Conservation (phyloP, 2,329 filamentous ascomycete species). For the Decorospora gaudefroyi region DNA sequence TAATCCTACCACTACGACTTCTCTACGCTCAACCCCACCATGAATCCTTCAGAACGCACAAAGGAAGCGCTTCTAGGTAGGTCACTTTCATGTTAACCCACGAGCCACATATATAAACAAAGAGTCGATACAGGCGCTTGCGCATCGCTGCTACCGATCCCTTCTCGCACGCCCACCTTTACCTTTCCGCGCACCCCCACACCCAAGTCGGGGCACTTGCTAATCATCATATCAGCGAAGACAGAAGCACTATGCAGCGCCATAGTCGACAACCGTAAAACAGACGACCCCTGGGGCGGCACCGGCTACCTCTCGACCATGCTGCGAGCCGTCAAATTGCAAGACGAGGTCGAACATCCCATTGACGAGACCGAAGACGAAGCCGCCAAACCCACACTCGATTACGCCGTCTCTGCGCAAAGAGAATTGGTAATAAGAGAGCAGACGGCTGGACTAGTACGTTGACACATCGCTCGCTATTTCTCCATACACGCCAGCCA, state of each 20-base stretch:
- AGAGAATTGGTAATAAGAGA: constrained; percentile 63
- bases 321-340: constrained; percentile 57
- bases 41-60: constrained; percentile 51
- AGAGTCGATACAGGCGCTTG: too few species aligned
- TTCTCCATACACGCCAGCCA: background rate
- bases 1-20: constrained; percentile 2
- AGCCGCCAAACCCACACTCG: constrained; percentile 46
- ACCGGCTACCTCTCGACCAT: constrained; percentile 58
- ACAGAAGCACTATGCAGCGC: constrained; percentile 49
- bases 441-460: constrained; percentile 62
- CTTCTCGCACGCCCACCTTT: background rate
- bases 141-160: background rate
- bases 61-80: constrained; percentile 49
- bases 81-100: constrained; percentile 1
- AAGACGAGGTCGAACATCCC: constrained; percentile 41
- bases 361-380: constrained; percentile 10
- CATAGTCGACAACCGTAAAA: constrained; percentile 54
- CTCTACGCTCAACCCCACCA: constrained; percentile 23
- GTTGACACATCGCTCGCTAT: constrained; percentile 12
- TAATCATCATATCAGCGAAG: constrained; percentile 36
- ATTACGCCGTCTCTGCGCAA: constrained; percentile 61
- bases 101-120: background rate
- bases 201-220: background rate
- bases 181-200: background rate
- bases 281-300: constrained; percentile 28